phyloP scores from a whole-genome alignment of 495 filamentous ascomycete species.

The Hypomontagnella monticulosa region DNA sequence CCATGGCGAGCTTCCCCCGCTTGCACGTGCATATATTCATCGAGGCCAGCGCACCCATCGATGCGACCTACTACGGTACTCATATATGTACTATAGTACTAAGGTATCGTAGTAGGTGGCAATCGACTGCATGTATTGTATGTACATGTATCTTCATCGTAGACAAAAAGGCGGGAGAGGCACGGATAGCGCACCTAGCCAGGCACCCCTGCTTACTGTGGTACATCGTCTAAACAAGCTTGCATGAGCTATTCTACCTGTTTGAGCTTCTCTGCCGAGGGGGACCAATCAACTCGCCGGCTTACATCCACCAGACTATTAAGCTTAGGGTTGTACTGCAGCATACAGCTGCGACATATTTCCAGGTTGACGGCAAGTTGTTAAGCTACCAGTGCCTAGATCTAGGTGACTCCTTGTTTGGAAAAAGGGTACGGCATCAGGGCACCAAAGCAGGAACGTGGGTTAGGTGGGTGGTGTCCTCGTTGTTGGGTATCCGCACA shows the following conservation, averaged over 20 bases:
- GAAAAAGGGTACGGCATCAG: conserved; percentile 1
- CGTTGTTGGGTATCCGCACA: no score
- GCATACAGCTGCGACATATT: conserved; percentile 28
- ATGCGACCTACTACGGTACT: not conserved
- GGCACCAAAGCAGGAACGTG: conserved; percentile 1
- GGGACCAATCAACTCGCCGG: conserved; percentile 22
- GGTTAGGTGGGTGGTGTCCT: conserved; percentile 4
- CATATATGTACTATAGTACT: not conserved
- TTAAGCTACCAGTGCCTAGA: conserved; percentile 6
- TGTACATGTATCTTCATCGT: conserved; percentile 12
- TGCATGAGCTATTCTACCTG: conserved; percentile 20
- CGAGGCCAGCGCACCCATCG: not conserved
- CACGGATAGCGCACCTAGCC: conserved; percentile 11
- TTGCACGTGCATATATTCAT: conserved; percentile 28
- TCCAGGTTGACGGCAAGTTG: conserved; percentile 23
- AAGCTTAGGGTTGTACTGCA: conserved; percentile 38
- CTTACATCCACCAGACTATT: conserved; percentile 32
- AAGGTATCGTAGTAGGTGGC: no score
- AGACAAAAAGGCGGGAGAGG: conserved; percentile 16
- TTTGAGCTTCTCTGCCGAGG: not conserved
- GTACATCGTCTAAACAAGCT: conserved; percentile 28
- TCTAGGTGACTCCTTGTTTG: conserved; percentile 7
- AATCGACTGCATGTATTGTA: not conserved
- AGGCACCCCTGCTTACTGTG: conserved; percentile 4
- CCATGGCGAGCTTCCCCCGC: conserved; percentile 28